phyloP scores from a whole-genome alignment of 192 early-diverging fungal species.

The Dissophora globulifera region DNA sequence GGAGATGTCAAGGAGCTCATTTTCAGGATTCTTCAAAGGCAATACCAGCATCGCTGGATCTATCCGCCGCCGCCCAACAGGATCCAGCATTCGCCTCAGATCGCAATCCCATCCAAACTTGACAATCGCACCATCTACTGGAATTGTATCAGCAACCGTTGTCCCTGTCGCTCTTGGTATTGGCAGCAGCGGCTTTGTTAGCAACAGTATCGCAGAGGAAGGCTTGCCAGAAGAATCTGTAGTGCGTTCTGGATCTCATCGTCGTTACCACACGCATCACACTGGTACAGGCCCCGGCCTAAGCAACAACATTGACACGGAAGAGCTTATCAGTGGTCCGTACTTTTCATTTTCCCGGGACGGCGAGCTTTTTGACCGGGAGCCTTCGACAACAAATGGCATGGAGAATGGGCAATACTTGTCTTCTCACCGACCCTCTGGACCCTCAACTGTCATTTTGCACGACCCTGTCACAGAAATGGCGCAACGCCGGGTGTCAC shows the following conservation, averaged over 20 bases:
- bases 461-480: conserved; percentile 40
- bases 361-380: conserved; percentile 35
- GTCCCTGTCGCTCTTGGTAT: conserved; percentile 30
- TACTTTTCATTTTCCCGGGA: conserved; percentile 45
- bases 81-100: conserved; percentile 5
- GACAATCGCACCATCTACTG: conserved; percentile 10
- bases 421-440: conserved; percentile 30
- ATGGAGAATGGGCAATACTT: conserved; percentile 3
- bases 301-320: neutral
- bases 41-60: conserved; percentile 13
- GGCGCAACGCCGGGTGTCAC: conserved; percentile 17
- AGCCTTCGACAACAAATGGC: neutral
- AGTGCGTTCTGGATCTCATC: neutral
- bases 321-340: conserved; percentile 19
- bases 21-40: conserved; percentile 17
- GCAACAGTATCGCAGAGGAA: conserved; percentile 16
- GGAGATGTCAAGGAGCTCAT: conserved; percentile 31
- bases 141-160: conserved; percentile 16
- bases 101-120: conserved; percentile 23
- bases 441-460: conserved; percentile 29
- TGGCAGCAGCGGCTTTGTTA: conserved; percentile 1
- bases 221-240: neutral
- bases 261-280: conserved; percentile 23
- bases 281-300: neutral
- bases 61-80: conserved; percentile 26